A percentile compares a stretch with the other conserved stretches of the same genome.
Evolutionary conservation across 495 filamentous ascomycete species (phyloP).

Genomic region (Darksidea phi): DNA sequence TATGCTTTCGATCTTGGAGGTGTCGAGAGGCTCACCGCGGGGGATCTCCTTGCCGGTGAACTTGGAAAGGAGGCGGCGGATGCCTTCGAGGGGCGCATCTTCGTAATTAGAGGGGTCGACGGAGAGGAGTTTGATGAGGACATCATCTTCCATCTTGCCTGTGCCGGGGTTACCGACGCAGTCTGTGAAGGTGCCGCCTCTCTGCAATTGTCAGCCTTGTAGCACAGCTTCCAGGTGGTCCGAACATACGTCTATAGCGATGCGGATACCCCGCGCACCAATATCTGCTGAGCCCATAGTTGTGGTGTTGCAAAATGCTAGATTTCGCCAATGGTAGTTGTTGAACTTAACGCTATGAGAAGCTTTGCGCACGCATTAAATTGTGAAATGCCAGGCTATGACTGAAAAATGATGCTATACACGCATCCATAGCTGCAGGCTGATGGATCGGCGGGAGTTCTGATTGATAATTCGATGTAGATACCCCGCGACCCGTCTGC

Average conservation of each 20-base stretch:
- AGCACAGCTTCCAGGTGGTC: background rate
- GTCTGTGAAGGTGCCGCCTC: constrained; percentile 68
- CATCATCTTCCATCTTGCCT: constrained; percentile 49
- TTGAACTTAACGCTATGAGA: too few relatives aligned
- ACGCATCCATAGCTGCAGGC: background rate
- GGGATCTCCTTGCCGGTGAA: constrained; percentile 75
- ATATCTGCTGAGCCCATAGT: constrained; percentile 16
- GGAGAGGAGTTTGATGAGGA: constrained; percentile 53
- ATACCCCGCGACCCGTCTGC: too few relatives aligned
- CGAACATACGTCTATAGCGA: constrained; percentile 43
- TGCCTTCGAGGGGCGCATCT: constrained; percentile 63
- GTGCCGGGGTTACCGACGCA: constrained; percentile 56
- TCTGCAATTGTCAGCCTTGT: constrained; percentile 30
- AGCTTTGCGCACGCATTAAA: background rate
- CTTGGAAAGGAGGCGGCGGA: constrained; percentile 81
- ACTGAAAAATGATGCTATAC: background rate
- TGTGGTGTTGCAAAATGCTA: background rate
- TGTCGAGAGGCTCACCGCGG: constrained; percentile 78
- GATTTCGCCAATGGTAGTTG: too few relatives aligned
- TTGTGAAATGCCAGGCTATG: background rate
- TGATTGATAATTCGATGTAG: too few relatives aligned
- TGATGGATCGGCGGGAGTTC: background rate
- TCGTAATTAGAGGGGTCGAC: constrained; percentile 53
- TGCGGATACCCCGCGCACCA: constrained; percentile 41
- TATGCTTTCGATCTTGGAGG: constrained; percentile 66